These are phyloP conservation scores for Xylariaceae sp. DNA, from an alignment of 2,329 filamentous ascomycete genomes.

Conservation along the genomic window DNA sequence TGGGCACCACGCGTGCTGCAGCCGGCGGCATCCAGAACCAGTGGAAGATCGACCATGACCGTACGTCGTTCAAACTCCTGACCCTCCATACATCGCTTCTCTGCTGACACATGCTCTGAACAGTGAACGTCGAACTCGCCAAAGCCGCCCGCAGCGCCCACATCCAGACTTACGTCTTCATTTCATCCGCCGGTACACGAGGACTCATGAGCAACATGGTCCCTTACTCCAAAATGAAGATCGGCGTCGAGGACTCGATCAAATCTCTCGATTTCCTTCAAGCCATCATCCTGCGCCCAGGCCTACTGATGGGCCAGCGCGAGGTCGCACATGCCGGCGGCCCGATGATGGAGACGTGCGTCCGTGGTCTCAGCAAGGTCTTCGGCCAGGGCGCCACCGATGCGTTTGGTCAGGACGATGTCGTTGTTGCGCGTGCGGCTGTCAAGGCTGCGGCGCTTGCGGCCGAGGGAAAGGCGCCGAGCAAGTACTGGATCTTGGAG, in stretches of 20 bases:
- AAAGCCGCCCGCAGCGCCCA: constrained; percentile 69
- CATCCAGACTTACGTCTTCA: constrained; percentile 70
- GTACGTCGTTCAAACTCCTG: constrained; percentile 17
- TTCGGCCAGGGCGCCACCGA: constrained; percentile 58
- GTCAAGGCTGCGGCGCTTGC: constrained; percentile 57
- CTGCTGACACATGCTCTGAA: neutral
- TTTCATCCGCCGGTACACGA: constrained; percentile 56
- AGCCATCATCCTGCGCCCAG: constrained; percentile 70
- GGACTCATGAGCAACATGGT: constrained; percentile 39
- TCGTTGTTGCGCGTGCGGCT: constrained; percentile 66
- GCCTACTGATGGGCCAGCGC: constrained; percentile 69
- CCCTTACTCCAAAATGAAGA: constrained; percentile 70
- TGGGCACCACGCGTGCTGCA: constrained; percentile 73
- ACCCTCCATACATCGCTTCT: neutral
- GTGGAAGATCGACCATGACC: constrained; percentile 82
- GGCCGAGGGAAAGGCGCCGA: constrained; percentile 54
- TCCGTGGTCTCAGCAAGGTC: constrained; percentile 48
- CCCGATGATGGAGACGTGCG: constrained; percentile 50
- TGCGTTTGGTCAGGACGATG: constrained; percentile 66
- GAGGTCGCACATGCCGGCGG: constrained; percentile 59
- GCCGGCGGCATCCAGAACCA: constrained; percentile 77
- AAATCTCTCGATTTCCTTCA: constrained; percentile 70
- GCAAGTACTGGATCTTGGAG: constrained; percentile 58
- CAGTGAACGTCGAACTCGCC: constrained; percentile 72
- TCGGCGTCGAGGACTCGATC: constrained; percentile 77